Base-by-base conservation (phyloP, 306 rosid species). In the Styphnolobium japonicum region DNA sequence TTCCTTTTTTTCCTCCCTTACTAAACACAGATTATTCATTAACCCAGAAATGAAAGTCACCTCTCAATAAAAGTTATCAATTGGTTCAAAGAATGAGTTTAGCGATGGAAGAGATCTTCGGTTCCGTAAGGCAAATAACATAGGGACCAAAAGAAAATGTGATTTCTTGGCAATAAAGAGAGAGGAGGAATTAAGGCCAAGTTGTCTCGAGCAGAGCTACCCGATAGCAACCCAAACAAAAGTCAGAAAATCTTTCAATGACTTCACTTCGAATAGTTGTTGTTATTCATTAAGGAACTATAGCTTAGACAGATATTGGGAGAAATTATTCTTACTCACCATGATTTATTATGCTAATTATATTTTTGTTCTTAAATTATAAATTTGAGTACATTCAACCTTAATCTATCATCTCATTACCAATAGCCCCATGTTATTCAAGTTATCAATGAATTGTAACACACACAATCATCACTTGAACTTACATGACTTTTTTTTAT, bases 61-160 rank as follows among this genome's bases (percentile, higher is more conserved):
- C 19, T 23, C 22, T 48, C 6, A 23, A 48, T 63, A 10, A 22
- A 43, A 74, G 42, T 7, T 7, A 12, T 62, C 6, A 5, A 18
- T 75, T 23, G 22, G 61, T 77, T 52, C 75, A 55, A 67, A 36
- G 42, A 77, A 77, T 77, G 51, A 10, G 56, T n/a, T n/a, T n/a
- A n/a, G n/a, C n/a, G n/a, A n/a, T n/a, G n/a, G n/a, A n/a, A n/a
- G n/a, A n/a, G n/a, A n/a, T n/a, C n/a, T n/a, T n/a, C n/a, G n/a
- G n/a, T n/a, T n/a, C n/a, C 0, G 45, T 22, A 37, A 36, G 27
- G 15, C 25, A 67, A n/a, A n/a, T n/a, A 67, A 67, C 69, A 56
- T 27, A 62, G 10, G 49, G 4, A 40, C 64, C 73, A 78, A 43
- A 29, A 29, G 34, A 64, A 27, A 76, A 48, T 63, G 39, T 25